Base-by-base conservation (phyloP, 1,284 basidiomycete species). In the Sporisorium sorghi region DNA sequence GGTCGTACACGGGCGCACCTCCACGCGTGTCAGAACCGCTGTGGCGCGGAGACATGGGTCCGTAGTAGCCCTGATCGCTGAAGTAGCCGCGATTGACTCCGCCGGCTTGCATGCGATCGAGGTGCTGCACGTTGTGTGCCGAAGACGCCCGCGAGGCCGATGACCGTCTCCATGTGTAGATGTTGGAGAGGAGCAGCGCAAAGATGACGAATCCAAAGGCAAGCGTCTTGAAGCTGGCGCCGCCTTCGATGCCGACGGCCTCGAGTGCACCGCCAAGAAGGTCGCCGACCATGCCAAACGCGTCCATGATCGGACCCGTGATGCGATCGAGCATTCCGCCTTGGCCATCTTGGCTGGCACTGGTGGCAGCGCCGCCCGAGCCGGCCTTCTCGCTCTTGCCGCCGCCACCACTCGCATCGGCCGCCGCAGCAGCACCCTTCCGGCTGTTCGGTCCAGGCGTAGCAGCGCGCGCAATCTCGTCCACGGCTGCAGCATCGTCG, bases 401-500 rank as follows among this genome's bases (percentile, higher is more conserved):
- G 1, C 12, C 8, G 1, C 12, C 32, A 8, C 55, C 62, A 17
- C 47, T 52, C 14, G 49, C 61, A 9, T 63, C 66, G 12, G 52
- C 66, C 6, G 54, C 54, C 14, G 56, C 54, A n/a, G 49, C 66
- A 19, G 19, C 57, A 14, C 64, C 67, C 35, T 63, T 69, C 4
- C 32, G 39, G 17, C 39, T 54, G 10, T 58, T 68, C 5, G 65
- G 63, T 0, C 69, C 72, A 19, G 73, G 73, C 35, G 73, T 76
- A n/a, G 73, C 76, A 15, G 69, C 69, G 12, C 71, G 47, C 15
- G 73, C 74, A 10, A 73, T 76, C 57, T 76, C 76, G 37, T 80
- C 77, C 7, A 73, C 79, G 0, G 67, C 85, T 14, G 82, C 85
- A 8, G 79, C 80, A 35, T 81, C 91, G 46, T 92, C 87, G 11